Conservation (phyloP, 306 rosid species). For the Corylus avellana region DNA sequence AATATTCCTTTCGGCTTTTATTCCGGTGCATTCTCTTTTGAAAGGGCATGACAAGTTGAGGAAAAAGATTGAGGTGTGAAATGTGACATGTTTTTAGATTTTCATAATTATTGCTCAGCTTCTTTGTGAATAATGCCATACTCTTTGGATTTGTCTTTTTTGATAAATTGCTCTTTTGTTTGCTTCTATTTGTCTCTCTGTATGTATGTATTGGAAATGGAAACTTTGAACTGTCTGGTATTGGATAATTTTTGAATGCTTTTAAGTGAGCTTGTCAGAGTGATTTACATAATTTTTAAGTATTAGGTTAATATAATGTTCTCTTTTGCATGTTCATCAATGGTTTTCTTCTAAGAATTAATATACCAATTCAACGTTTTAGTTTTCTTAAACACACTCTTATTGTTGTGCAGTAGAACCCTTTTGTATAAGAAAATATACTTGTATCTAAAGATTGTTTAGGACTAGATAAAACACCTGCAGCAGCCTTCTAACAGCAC, state of each 20-base stretch:
- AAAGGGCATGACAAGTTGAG: slow-evolving; percentile 74
- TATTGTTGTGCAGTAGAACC: not conserved
- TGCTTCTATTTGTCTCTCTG: not conserved
- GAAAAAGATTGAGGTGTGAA: slow-evolving; percentile 73
- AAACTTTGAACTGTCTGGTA: not conserved
- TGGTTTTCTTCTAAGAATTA: not conserved
- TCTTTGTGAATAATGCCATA: not conserved
- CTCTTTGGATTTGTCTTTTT: not conserved
- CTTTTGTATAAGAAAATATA: not conserved
- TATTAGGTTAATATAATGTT: not conserved
- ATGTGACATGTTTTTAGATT: slow-evolving; percentile 25
- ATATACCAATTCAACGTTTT: not conserved
- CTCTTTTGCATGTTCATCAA: not conserved
- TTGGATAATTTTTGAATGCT: not conserved
- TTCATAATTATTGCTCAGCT: not conserved
- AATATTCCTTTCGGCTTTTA: slow-evolving; percentile 82
- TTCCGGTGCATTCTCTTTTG: slow-evolving; percentile 74
- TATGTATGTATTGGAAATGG: not conserved
- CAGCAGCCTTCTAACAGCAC: not conserved
- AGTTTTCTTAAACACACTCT: not conserved
- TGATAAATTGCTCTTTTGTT: not conserved
- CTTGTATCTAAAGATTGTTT: not conserved
- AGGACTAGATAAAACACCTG: not conserved
- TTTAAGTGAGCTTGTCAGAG: not conserved
- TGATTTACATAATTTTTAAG: not conserved